A percentile compares a stretch with the other conserved stretches of the same genome.
Conservation (phyloP, 179 eudicot species). For the Spinacia oleracea region DNA sequence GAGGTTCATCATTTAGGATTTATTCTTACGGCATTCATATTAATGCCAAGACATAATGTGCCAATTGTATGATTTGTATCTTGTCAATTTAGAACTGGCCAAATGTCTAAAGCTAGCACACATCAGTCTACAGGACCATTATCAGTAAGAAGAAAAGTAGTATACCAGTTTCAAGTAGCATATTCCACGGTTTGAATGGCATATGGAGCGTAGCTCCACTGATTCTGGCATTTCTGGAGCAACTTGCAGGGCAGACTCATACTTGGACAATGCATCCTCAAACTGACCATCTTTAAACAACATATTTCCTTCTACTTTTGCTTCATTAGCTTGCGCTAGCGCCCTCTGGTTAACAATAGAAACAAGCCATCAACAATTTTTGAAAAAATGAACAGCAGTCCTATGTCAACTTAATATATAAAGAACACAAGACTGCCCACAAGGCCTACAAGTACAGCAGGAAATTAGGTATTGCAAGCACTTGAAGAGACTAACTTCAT, state of each 20-base stretch:
- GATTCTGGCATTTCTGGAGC: slow-evolving; percentile 61
- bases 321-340: slow-evolving; percentile 74
- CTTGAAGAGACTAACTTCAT: background rate
- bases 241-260: slow-evolving; percentile 63
- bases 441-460: background rate
- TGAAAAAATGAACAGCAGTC: background rate
- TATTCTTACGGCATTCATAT: background rate
- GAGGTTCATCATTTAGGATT: background rate
- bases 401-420: background rate
- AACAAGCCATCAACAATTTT: background rate
- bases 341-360: slow-evolving; percentile 52
- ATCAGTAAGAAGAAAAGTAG: background rate
- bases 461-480: background rate
- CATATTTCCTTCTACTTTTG: slow-evolving; percentile 73
- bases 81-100: background rate
- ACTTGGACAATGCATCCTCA: slow-evolving; percentile 78
- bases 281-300: slow-evolving; percentile 64
- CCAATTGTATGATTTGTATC: background rate
- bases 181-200: slow-evolving; percentile 73
- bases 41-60: background rate
- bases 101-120: background rate
- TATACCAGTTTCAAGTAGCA: slow-evolving; percentile 83
- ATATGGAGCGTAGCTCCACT: slow-evolving; percentile 76
- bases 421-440: slow-evolving; percentile 5
- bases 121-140: background rate